phyloP scores from a whole-genome alignment of 2,329 filamentous ascomycete species.

The Penicillium palitans region DNA sequence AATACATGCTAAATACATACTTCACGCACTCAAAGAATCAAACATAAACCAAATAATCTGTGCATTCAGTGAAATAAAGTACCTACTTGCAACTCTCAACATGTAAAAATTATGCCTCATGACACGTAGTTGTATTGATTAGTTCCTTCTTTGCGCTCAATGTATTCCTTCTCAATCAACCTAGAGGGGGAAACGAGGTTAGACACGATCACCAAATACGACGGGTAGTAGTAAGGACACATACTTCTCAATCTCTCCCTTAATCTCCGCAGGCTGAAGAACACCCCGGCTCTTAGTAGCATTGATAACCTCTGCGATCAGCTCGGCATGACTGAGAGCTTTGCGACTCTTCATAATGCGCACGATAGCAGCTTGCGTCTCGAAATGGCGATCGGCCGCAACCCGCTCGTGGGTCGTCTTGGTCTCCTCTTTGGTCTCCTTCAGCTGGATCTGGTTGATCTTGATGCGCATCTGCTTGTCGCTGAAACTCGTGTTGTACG shows the following conservation, averaged over 20 bases:
- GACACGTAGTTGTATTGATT: slow-evolving; percentile 71
- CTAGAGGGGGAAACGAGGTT: slow-evolving; percentile 44
- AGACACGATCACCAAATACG: background rate
- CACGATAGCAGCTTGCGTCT: slow-evolving; percentile 96
- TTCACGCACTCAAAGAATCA: background rate
- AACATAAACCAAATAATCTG: background rate
- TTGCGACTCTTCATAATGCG: slow-evolving; percentile 96
- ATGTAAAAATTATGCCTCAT: slow-evolving; percentile 36
- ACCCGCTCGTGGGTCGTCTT: slow-evolving; percentile 90
- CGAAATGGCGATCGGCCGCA: slow-evolving; percentile 84
- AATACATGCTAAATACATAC: background rate
- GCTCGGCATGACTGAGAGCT: slow-evolving; percentile 77
- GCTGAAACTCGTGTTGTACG: slow-evolving; percentile 72
- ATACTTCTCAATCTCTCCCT: slow-evolving; percentile 93
- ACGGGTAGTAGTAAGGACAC: slow-evolving; percentile 35
- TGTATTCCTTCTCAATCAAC: slow-evolving; percentile 89
- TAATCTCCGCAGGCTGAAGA: slow-evolving; percentile 83
- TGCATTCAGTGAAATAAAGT: background rate
- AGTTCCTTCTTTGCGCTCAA: slow-evolving; percentile 69
- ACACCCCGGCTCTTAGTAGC: slow-evolving; percentile 84
- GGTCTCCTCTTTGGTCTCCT: slow-evolving; percentile 94
- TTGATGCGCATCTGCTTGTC: slow-evolving; percentile 89
- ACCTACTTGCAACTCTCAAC: slow-evolving; percentile 5
- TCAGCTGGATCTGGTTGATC: slow-evolving; percentile 97
- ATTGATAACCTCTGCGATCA: slow-evolving; percentile 89